These are phyloP conservation scores for Linderniella brevidens DNA, from an alignment of 257 asterid genomes.

Conservation along the genomic window DNA sequence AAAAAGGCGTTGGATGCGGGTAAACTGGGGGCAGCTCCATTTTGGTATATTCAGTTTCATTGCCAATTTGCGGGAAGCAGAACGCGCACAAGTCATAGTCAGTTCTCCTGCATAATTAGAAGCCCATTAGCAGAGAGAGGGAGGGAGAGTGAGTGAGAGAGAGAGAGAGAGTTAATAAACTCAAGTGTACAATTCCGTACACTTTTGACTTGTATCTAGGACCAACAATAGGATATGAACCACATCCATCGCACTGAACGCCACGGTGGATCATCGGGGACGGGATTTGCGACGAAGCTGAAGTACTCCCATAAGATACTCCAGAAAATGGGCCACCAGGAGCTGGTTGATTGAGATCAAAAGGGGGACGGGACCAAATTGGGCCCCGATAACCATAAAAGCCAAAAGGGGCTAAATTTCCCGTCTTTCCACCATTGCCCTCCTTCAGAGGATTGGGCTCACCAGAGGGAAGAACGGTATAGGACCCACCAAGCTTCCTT, in stretches of 20 bases:
- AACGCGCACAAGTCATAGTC: constrained; percentile 65
- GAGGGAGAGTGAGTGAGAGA: background rate
- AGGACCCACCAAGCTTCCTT: too few relatives aligned
- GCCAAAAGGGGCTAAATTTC: background rate
- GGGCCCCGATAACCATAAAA: background rate
- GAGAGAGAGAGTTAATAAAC: background rate
- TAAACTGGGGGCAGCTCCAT: constrained; percentile 35
- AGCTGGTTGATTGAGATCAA: too few relatives aligned
- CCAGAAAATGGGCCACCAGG: too few relatives aligned
- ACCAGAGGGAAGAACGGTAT: too few relatives aligned
- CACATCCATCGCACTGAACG: constrained; percentile 89
- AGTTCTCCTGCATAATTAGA: constrained; percentile 32
- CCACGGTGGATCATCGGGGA: constrained; percentile 25
- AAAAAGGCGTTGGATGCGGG: constrained; percentile 16
- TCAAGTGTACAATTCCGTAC: constrained; percentile 23
- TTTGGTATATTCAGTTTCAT: constrained; percentile 35
- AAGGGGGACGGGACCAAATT: too few relatives aligned
- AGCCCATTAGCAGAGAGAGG: too few relatives aligned
- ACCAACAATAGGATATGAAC: constrained; percentile 65
- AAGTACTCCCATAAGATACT: constrained; percentile 10
- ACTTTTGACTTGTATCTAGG: constrained; percentile 78
- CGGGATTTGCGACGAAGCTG: constrained; percentile 11
- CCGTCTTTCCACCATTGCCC: too few relatives aligned
- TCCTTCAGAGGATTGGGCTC: too few relatives aligned
- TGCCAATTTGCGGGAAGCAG: constrained; percentile 55